Conservation (phyloP, 139 green algal species). For the Asterochloris erici region DNA sequence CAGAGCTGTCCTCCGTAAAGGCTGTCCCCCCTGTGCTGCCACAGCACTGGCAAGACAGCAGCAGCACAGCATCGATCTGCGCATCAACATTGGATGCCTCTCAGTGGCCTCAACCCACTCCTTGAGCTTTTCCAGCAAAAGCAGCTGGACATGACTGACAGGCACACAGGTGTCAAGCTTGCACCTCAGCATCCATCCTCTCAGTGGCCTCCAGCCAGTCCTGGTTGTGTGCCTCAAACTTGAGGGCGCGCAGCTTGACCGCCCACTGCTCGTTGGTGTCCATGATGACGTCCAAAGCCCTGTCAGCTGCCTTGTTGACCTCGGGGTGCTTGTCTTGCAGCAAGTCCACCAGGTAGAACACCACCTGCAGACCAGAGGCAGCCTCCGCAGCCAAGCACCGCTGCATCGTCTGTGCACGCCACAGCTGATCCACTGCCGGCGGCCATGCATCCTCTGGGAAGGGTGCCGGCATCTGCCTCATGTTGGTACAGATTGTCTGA, state of each 20-base stretch:
- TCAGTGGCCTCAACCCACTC: neutral
- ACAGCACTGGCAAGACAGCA: neutral
- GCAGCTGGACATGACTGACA: neutral
- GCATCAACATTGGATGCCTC: neutral
- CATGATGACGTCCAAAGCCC: slow-evolving; percentile 36
- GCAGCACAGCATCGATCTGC: neutral
- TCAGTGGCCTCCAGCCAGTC: slow-evolving; percentile 63
- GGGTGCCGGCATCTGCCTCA: too few species aligned
- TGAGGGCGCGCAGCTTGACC: slow-evolving; percentile 65
- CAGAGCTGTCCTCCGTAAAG: neutral
- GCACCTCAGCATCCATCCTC: too few species aligned
- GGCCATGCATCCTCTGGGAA: too few species aligned
- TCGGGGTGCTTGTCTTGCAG: slow-evolving; percentile 70
- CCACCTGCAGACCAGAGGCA: slow-evolving; percentile 39
- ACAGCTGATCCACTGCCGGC: too few species aligned
- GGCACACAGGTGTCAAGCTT: neutral
- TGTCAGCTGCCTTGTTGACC: slow-evolving; percentile 41
- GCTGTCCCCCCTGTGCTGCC: neutral
- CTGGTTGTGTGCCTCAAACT: slow-evolving; percentile 83
- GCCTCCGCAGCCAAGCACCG: neutral
- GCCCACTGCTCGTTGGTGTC: slow-evolving; percentile 54
- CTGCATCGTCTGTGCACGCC: too few species aligned
- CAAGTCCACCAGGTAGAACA: slow-evolving; percentile 76
- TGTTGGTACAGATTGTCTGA: too few species aligned
- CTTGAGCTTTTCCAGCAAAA: neutral